These are phyloP conservation scores for Antarctomyces pellizariae DNA, from an alignment of 495 filamentous ascomycete genomes.

Conservation along the genomic window DNA sequence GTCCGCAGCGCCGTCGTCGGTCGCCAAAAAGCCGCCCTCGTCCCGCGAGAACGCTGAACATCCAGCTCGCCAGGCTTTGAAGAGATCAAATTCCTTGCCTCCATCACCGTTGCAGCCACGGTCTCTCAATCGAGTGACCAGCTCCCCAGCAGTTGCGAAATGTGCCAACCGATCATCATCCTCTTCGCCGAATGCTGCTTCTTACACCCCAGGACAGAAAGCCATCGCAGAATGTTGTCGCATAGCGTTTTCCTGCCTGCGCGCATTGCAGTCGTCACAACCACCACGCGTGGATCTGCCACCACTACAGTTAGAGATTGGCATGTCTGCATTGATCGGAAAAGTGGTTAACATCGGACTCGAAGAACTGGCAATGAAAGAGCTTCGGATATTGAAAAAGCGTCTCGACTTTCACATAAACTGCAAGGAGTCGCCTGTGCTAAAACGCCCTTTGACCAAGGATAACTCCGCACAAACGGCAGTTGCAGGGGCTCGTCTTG, in stretches of 20 bases:
- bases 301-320: slow-evolving; percentile 59
- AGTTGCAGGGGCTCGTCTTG: slow-evolving; percentile 22
- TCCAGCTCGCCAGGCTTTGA: slow-evolving; percentile 15
- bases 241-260: slow-evolving; percentile 44
- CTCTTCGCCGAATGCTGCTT: slow-evolving; percentile 9
- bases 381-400: slow-evolving; percentile 44
- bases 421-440: slow-evolving; percentile 10
- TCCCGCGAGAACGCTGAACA: slow-evolving; percentile 15
- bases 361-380: slow-evolving; percentile 53
- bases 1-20: slow-evolving; percentile 17
- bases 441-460: slow-evolving; percentile 7
- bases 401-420: slow-evolving; percentile 24
- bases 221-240: slow-evolving; percentile 52
- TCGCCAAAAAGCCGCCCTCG: slow-evolving; percentile 9
- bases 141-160: slow-evolving; percentile 17
- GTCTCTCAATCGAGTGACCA: slow-evolving; percentile 26
- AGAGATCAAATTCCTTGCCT: slow-evolving; percentile 23
- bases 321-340: slow-evolving; percentile 50
- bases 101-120: slow-evolving; percentile 27
- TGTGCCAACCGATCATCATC: slow-evolving; percentile 15
- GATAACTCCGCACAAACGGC: slow-evolving; percentile 18
- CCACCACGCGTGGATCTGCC: slow-evolving; percentile 20
- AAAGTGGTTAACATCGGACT: slow-evolving; percentile 50
- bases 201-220: slow-evolving; percentile 15
- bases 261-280: slow-evolving; percentile 28